phyloP scores from a whole-genome alignment of 371 early-diverging fungal genomes.

The Actinomortierella wolfii region DNA sequence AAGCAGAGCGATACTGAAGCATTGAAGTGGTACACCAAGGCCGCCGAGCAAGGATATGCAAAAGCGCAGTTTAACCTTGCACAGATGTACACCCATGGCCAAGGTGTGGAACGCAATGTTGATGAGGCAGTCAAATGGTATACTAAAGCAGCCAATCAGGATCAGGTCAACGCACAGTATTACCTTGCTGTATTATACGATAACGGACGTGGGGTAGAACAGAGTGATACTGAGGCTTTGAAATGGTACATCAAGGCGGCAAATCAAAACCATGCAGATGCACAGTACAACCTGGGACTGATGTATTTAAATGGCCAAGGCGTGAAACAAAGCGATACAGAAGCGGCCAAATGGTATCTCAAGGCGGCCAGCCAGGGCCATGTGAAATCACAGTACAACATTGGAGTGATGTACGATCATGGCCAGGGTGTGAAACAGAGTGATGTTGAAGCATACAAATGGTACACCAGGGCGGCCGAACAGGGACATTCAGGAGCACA shows the following conservation, averaged over 20 bases:
- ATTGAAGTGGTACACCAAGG: slow-evolving; percentile 69
- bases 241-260: slow-evolving; percentile 70
- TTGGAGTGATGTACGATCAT: slow-evolving; percentile 76
- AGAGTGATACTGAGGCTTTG: slow-evolving; percentile 66
- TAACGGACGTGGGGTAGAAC: slow-evolving; percentile 77
- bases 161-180: slow-evolving; percentile 79
- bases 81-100: slow-evolving; percentile 78
- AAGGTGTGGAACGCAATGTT: slow-evolving; percentile 65
- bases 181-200: slow-evolving; percentile 81
- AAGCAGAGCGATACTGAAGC: slow-evolving; percentile 66
- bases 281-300: slow-evolving; percentile 71
- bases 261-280: slow-evolving; percentile 46
- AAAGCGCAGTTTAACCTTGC: slow-evolving; percentile 83
- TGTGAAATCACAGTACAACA: slow-evolving; percentile 77
- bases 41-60: slow-evolving; percentile 79
- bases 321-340: slow-evolving; percentile 60
- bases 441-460: slow-evolving; percentile 67
- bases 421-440: slow-evolving; percentile 78
- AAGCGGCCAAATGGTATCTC: slow-evolving; percentile 75
- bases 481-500: slow-evolving; percentile 64
- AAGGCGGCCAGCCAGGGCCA: slow-evolving; percentile 77
- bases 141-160: slow-evolving; percentile 68
- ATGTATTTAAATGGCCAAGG: slow-evolving; percentile 87
- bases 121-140: slow-evolving; percentile 70
- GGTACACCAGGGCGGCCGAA: slow-evolving; percentile 74